phyloP scores from a whole-genome alignment of 192 early-diverging fungal genomes.

The Backusella macrospora region DNA sequence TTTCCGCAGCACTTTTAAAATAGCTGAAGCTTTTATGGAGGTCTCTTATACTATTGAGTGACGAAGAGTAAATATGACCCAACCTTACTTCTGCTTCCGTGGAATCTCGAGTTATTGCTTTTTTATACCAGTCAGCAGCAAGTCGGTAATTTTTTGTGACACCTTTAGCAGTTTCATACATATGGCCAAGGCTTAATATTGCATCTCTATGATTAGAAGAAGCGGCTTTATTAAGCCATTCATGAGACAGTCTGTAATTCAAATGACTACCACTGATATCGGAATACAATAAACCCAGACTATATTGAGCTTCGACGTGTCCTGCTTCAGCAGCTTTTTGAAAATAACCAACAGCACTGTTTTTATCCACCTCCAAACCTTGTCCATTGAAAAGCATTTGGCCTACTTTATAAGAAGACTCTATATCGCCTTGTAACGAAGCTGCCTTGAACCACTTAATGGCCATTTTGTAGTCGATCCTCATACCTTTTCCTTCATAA shows the following conservation, averaged over 20 bases:
- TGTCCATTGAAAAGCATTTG: slow-evolving; percentile 31
- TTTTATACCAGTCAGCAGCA: slow-evolving; percentile 70
- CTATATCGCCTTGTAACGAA: slow-evolving; percentile 30
- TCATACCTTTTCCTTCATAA: slow-evolving; percentile 30
- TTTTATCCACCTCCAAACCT: slow-evolving; percentile 20
- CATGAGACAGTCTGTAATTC: neutral
- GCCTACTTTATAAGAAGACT: slow-evolving; percentile 26
- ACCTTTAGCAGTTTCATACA: slow-evolving; percentile 43
- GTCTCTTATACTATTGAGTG: slow-evolving; percentile 71
- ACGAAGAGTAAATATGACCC: slow-evolving; percentile 86
- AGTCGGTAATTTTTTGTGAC: slow-evolving; percentile 57
- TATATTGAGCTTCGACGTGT: neutral
- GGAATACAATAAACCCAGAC: neutral
- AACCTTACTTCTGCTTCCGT: slow-evolving; percentile 74
- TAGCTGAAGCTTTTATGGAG: slow-evolving; percentile 66
- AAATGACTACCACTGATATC: neutral
- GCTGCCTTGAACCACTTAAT: slow-evolving; percentile 38
- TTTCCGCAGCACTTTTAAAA: slow-evolving; percentile 68
- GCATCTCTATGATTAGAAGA: slow-evolving; percentile 14
- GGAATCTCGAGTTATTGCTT: slow-evolving; percentile 61
- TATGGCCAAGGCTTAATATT: slow-evolving; percentile 22
- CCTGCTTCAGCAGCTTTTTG: slow-evolving; percentile 20
- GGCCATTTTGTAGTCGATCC: slow-evolving; percentile 25
- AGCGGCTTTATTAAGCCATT: slow-evolving; percentile 14
- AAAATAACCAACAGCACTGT: slow-evolving; percentile 34